Percentiles rank a stretch among this genome's conserved stretches.
These are phyloP conservation scores for Exophiala dermatitidis DNA, from an alignment of 2,329 filamentous ascomycete species.

Conservation along the genomic window DNA sequence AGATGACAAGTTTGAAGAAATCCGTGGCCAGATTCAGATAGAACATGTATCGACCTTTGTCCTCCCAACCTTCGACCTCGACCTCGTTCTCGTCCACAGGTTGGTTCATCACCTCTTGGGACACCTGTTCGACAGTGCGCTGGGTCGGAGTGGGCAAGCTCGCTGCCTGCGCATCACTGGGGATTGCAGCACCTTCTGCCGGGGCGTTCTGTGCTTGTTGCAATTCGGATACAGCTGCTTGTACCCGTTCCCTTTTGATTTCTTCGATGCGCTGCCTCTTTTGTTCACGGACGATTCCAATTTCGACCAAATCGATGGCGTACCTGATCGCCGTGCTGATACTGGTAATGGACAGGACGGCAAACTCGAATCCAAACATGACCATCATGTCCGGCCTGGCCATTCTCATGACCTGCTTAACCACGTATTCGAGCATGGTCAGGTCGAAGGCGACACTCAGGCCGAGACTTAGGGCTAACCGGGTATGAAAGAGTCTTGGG, in stretches of 20 bases:
- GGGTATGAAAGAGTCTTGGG: conserved; percentile 76
- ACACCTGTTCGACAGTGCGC: conserved; percentile 18
- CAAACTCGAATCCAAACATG: conserved; percentile 98
- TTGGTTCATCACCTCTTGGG: conserved; percentile 38
- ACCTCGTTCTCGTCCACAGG: conserved; percentile 81
- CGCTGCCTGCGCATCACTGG: conserved; percentile 38
- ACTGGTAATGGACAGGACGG: conserved; percentile 73
- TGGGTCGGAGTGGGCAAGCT: conserved; percentile 13
- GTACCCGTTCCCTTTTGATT: conserved; percentile 53
- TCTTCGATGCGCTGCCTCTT: conserved; percentile 61
- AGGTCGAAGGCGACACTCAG: conserved; percentile 74
- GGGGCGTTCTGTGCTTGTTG: conserved; percentile 9
- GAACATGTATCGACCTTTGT: conserved; percentile 87
- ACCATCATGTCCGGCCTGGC: conserved; percentile 98
- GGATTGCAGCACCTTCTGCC: conserved; percentile 42
- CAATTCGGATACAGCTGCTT: conserved; percentile 20
- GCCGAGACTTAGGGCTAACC: conserved; percentile 69
- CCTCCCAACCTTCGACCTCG: conserved; percentile 92
- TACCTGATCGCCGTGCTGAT: conserved; percentile 74
- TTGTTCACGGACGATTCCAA: conserved; percentile 66
- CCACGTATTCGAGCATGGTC: conserved; percentile 71
- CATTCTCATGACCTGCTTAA: conserved; percentile 75
- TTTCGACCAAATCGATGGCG: conserved; percentile 67
- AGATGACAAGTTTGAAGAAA: conserved; percentile 83
- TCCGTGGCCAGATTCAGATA: conserved; percentile 81